Evolutionary conservation across 768 basidiomycete species (phyloP), one percentile per base, ranked within the genome.

Genomic region (Macrolepiota dolichaula): DNA sequence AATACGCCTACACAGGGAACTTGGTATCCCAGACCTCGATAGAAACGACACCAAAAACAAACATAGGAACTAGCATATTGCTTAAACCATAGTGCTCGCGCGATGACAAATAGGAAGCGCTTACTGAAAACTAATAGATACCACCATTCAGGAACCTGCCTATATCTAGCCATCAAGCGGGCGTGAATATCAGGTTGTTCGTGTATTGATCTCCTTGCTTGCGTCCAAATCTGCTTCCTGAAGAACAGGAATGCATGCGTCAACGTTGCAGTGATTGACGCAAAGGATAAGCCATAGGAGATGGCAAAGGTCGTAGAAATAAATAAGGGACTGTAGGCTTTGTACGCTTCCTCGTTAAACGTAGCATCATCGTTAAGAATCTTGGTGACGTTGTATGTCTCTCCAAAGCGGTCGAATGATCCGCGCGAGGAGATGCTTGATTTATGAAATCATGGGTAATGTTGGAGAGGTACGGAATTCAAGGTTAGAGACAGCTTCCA

Each of bases 111-210:
- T 59, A 29, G 75, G 51, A 49, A 66, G 67, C 19, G 74, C 77
- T 63, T 74, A 81, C 72, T 71, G 73, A 92, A 91, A 54, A 94
- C 79, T 46, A 79, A 68, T 9, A 76, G 70, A 70, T 93, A 94
- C 92, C 92, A 94, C 91, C 89, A 93, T 62, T 92, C 83, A 1
- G 92, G 92, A 15, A 94, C 79, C 65, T 88, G 89, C 1, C 76
- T 78, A 69, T 95, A 95, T 52, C 75, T 73, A 12, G 81, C 77
- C 93, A 94, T 94, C 38, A 94, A 77, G 12, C 91, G 83, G 19
- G 90, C 89, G 66, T 94, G 92, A 62, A 94, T 84, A 73, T 94
- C 92, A 1, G 89, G 87, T 67, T 94, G 90, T 66, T 93, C 92
- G 50, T 81, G 73, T 74, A 92, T 81, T 12, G 90, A 81, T 55